A percentile compares a stretch with the other conserved stretches of the same genome.
Evolutionary conservation across 495 filamentous ascomycete genomes (phyloP).

Genomic region (Bryoglossum gracile): DNA sequence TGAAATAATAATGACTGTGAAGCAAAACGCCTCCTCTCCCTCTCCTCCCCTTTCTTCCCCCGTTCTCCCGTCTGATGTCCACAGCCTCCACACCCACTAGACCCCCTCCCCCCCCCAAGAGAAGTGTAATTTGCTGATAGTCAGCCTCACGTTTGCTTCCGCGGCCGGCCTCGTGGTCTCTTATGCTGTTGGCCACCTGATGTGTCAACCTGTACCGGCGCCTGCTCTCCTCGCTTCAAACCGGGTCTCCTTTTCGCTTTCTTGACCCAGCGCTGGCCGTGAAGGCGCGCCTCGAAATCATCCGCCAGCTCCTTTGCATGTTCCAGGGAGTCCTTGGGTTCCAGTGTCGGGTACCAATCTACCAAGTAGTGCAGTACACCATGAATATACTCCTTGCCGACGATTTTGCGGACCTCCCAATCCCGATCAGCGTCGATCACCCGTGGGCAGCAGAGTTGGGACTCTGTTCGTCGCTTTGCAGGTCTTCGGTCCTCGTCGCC

Average conservation of each 20-base stretch:
- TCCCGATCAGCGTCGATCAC: constrained; percentile 4
- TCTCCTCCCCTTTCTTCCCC: neutral
- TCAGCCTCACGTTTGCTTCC: constrained; percentile 4
- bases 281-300: constrained; percentile 16
- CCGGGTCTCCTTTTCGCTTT: neutral
- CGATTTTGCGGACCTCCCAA: constrained; percentile 16
- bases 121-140: too few species aligned
- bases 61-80: constrained; percentile 11
- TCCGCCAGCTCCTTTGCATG: constrained; percentile 19
- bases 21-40: too few species aligned
- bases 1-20: too few species aligned
- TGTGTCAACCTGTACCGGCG: neutral
- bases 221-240: neutral
- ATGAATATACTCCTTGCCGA: constrained; percentile 16
- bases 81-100: too few species aligned
- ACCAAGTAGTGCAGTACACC: constrained; percentile 19
- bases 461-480: neutral
- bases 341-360: constrained; percentile 11
- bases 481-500: neutral
- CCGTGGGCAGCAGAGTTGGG: neutral
- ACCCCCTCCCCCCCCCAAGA: too few species aligned
- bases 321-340: constrained; percentile 13
- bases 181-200: constrained; percentile 4
- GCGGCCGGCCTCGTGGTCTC: constrained; percentile 3
- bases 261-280: constrained; percentile 4